Percentiles rank a stretch among this genome's conserved stretches.
Evolutionary conservation across 75 land plant genomes (phyloP).

Genomic region (Picea glauca): DNA sequence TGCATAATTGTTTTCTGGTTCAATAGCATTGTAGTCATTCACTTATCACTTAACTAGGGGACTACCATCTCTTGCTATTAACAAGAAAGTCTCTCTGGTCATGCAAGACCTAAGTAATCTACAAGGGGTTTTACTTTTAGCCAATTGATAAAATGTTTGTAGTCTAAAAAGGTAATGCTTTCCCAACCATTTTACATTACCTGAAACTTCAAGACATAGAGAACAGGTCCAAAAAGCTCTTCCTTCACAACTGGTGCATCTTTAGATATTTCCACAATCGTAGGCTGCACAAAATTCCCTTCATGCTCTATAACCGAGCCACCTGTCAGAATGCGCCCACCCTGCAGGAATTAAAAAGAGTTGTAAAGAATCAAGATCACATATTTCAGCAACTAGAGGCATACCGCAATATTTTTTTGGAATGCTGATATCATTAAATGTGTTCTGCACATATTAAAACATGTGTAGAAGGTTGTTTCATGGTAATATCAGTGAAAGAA

Average conservation of each 20-base stretch:
- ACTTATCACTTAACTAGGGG: background rate
- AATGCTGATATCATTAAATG: background rate
- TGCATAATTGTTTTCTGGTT: background rate
- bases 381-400: background rate
- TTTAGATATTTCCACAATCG: conserved; percentile 88
- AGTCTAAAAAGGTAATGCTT: background rate
- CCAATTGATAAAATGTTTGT: background rate
- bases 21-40: background rate
- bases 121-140: background rate
- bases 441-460: background rate
- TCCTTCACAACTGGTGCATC: conserved; percentile 81
- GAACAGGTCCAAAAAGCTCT: conserved; percentile 92
- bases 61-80: background rate
- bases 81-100: background rate
- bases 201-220: conserved; percentile 91
- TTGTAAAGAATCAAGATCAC: background rate
- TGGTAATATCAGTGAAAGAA: background rate
- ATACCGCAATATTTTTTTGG: background rate
- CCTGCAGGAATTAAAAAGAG: conserved; percentile 35
- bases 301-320: conserved; percentile 62
- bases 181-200: conserved; percentile 23
- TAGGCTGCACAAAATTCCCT: conserved; percentile 91
- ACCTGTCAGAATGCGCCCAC: conserved; percentile 79
- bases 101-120: background rate
- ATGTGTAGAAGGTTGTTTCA: background rate